Evolutionary conservation across 257 asterid genomes (phyloP).

Genomic region (Nicotiana undulata): DNA sequence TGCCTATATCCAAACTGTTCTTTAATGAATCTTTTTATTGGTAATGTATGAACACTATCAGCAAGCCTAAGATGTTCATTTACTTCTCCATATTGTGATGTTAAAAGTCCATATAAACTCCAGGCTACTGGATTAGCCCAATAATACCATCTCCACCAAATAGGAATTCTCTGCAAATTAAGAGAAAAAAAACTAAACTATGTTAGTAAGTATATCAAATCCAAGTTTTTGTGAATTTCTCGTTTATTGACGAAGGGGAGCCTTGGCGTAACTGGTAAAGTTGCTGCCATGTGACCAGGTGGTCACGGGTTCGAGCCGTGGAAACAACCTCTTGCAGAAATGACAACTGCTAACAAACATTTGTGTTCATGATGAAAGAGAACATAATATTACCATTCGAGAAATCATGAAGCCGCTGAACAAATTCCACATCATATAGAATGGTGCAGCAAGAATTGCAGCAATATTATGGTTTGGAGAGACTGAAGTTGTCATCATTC

Average conservation of each 20-base stretch:
- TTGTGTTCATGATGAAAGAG: not conserved
- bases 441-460: slow-evolving; percentile 67
- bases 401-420: slow-evolving; percentile 80
- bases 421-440: slow-evolving; percentile 80
- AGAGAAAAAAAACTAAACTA: not conserved
- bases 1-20: slow-evolving; percentile 64
- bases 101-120: slow-evolving; percentile 75
- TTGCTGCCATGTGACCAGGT: too few species aligned
- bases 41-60: slow-evolving; percentile 42
- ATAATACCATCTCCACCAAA: slow-evolving; percentile 98
- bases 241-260: too few species aligned
- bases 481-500: slow-evolving; percentile 78
- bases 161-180: slow-evolving; percentile 60
- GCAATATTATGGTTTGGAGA: slow-evolving; percentile 77
- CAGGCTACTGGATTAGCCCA: slow-evolving; percentile 89
- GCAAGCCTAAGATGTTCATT: slow-evolving; percentile 35
- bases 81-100: slow-evolving; percentile 76
- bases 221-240: not conserved
- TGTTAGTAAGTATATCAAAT: not conserved
- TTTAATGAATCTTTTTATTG: slow-evolving; percentile 45
- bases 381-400: slow-evolving; percentile 32
- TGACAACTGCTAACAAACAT: not conserved
- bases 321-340: too few species aligned
- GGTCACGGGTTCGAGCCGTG: too few species aligned
- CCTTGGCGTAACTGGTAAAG: too few species aligned